These are phyloP conservation scores for Penicillium oxalicum DNA, from an alignment of 2,329 filamentous ascomycete species.

Conservation along the genomic window DNA sequence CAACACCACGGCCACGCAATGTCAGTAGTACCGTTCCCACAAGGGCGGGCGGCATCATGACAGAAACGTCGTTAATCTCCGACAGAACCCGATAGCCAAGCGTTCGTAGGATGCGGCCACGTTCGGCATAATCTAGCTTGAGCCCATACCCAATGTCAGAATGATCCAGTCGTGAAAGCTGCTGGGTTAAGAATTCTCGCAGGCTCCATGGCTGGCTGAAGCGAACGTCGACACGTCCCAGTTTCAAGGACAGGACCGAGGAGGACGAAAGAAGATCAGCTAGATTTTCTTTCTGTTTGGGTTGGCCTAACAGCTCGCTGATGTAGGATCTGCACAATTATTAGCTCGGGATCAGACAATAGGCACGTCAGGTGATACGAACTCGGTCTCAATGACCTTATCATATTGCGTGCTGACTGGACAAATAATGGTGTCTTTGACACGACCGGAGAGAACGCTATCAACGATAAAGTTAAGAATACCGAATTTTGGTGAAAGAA, in stretches of 20 bases:
- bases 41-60: conserved; percentile 95
- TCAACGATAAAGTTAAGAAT: conserved; percentile 90
- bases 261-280: conserved; percentile 83
- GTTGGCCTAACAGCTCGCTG: conserved; percentile 83
- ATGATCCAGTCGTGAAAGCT: conserved; percentile 54
- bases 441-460: conserved; percentile 77
- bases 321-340: conserved; percentile 65
- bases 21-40: conserved; percentile 92
- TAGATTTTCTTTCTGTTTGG: conserved; percentile 92
- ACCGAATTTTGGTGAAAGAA: conserved; percentile 90
- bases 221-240: conserved; percentile 88
- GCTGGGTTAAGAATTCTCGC: conserved; percentile 70
- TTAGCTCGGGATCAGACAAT: conserved; percentile 5
- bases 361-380: conserved; percentile 13
- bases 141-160: conserved; percentile 31
- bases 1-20: conserved; percentile 82
- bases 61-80: conserved; percentile 92
- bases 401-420: conserved; percentile 97
- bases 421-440: conserved; percentile 86
- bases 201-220: conserved; percentile 97
- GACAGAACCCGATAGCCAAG: conserved; percentile 87
- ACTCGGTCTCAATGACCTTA: conserved; percentile 94
- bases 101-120: conserved; percentile 71
- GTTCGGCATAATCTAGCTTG: conserved; percentile 47
- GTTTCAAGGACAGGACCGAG: conserved; percentile 77